phyloP scores from a whole-genome alignment of 2,329 filamentous ascomycete genomes.

The Graphilbum fragrans region DNA sequence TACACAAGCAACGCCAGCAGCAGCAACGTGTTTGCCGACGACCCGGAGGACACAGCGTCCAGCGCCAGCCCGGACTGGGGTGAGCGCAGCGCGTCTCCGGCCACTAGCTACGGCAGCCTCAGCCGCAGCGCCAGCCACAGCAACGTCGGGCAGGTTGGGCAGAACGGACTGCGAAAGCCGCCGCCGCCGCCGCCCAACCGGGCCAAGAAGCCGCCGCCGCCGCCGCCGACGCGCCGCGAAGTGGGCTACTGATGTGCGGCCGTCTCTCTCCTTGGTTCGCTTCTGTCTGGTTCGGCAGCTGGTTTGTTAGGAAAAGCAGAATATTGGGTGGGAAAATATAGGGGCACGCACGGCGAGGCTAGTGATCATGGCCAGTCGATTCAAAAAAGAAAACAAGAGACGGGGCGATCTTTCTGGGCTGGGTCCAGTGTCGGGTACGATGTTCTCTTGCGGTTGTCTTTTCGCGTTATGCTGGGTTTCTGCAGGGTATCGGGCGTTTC shows the following conservation, averaged over 20 bases:
- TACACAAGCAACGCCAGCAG: conserved; percentile 9
- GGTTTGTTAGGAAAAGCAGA: too few species aligned
- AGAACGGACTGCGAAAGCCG: conserved; percentile 13
- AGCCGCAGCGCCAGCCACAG: conserved; percentile 31
- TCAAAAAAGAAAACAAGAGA: too few species aligned
- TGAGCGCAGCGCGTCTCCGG: conserved; percentile 40
- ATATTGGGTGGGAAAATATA: too few species aligned
- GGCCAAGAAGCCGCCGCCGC: conserved; percentile 43
- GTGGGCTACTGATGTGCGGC: not conserved
- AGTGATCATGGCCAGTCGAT: too few species aligned
- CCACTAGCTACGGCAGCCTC: conserved; percentile 43
- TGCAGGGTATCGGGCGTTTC: too few species aligned
- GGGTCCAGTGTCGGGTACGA: too few species aligned
- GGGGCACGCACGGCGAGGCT: too few species aligned
- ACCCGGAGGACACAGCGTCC: not conserved
- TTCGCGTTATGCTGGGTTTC: too few species aligned
- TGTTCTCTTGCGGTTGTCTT: too few species aligned
- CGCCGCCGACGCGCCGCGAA: conserved; percentile 30
- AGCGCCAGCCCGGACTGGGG: conserved; percentile 38
- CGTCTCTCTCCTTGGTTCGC: too few species aligned
- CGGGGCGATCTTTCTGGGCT: too few species aligned
- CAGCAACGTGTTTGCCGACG: conserved; percentile 34
- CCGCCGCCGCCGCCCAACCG: conserved; percentile 34
- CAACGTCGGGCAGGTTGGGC: not conserved
- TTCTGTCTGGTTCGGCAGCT: too few species aligned